phyloP scores from a whole-genome alignment of 2,329 filamentous ascomycete genomes.

The Rasamsonia emersonii region DNA sequence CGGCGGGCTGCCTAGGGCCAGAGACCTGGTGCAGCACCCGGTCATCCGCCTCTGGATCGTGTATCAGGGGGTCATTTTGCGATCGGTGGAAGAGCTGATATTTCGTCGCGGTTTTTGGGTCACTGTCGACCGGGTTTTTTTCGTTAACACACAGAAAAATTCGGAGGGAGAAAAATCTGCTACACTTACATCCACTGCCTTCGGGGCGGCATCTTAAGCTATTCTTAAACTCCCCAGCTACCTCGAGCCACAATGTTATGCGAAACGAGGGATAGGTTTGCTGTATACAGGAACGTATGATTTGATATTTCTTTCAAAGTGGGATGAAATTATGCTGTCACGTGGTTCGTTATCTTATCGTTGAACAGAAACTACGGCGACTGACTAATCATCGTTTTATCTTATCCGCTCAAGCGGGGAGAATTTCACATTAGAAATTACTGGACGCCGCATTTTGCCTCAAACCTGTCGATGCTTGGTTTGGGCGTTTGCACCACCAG shows the following conservation, averaged over 20 bases:
- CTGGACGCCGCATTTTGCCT: conserved; percentile 10
- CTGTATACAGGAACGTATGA: too few species aligned
- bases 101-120: conserved; percentile 89
- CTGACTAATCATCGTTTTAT: conserved; percentile 25
- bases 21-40: conserved; percentile 74
- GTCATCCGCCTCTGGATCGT: conserved; percentile 78
- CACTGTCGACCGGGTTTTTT: conserved; percentile 38
- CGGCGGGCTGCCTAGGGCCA: conserved; percentile 24
- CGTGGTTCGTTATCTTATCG: conserved; percentile 13
- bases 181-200: conserved; percentile 63
- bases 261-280: too few species aligned
- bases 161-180: not conserved
- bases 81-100: conserved; percentile 92
- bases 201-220: conserved; percentile 62
- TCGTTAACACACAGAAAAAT: conserved; percentile 1
- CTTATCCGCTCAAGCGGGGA: conserved; percentile 20
- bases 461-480: too few species aligned
- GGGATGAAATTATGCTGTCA: conserved; percentile 11
- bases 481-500: too few species aligned
- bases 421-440: conserved; percentile 13
- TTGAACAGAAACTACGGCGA: conserved; percentile 7
- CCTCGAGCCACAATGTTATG: too few species aligned
- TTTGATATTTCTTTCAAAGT: too few species aligned
- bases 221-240: too few species aligned
- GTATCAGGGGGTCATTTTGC: conserved; percentile 93